Base-by-base conservation (phyloP, 2,329 filamentous ascomycete genomes). In the Amylocarpus encephaloides region DNA sequence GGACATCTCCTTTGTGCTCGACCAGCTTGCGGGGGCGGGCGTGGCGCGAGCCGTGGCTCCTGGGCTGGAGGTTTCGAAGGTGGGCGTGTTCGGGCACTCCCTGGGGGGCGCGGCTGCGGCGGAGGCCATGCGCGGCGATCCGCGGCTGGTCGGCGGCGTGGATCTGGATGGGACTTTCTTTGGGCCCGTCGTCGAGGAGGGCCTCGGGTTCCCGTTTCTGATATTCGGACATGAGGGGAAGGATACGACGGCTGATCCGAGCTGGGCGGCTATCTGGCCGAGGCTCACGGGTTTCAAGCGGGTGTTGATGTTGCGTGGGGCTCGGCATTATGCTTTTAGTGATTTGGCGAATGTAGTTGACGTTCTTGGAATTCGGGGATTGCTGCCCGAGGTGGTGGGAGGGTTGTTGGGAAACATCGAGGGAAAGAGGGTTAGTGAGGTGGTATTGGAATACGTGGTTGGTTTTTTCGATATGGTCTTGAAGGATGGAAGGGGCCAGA, bases 91-190 rank as follows among this genome's bases (percentile, higher is more conserved):
- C 16, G 42, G 42, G 6, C 42, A 59, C 38, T 56, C 53, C 5
- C 61, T 63, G 7, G 66, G 66, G 1, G 65, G 66, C 1, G 65
- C 66, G 1, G 57, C 65, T 2, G 62, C 67, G 2, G 67, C 65
- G 6, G 56, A 57, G 6, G 58, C 62, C 0, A 59, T 68, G 49
- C 49, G 60, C 3, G 45, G 52, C 11, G 65, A 69, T 19, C 36
- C 46, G 2, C 57, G 67, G 12, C 56, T 71, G 35, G 47, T 57
- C 1, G 66, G 59, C 2, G 68, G 67, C 9, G 54, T 70, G 3
- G 68, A 69, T 48, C 53, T 71, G 15, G 70, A 71, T 46, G 69
- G 70, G 2, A 41, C 48, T 0, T 59, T 70, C 41, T 60, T 59
- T 29, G 63, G 63, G 1, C 50, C 56, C 7, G 63, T 57, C 5